phyloP scores from a whole-genome alignment of 2,329 filamentous ascomycete species.

The Claviceps lovelessii region DNA sequence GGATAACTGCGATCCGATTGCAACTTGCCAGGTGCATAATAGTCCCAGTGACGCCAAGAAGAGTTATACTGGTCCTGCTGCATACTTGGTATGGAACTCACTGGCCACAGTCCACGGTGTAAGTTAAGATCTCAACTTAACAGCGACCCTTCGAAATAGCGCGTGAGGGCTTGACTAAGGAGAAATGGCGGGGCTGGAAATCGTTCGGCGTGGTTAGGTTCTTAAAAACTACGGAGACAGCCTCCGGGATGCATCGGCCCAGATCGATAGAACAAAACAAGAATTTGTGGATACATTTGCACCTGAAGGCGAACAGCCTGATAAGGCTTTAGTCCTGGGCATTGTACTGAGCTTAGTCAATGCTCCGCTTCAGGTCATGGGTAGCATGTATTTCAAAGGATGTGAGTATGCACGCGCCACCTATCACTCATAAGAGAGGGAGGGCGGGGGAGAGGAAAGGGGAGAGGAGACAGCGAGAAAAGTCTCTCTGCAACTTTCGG shows the following conservation, averaged over 20 bases:
- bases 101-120: neutral
- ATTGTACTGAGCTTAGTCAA: neutral
- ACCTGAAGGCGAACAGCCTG: neutral
- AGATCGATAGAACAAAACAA: neutral
- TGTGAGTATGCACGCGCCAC: neutral
- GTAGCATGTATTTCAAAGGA: neutral
- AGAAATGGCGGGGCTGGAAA: neutral
- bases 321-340: neutral
- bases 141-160: neutral
- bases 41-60: neutral
- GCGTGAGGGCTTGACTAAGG: neutral
- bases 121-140: neutral
- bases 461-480: too few relatives aligned
- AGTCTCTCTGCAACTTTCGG: too few relatives aligned
- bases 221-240: neutral
- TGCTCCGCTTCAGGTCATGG: neutral
- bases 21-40: neutral
- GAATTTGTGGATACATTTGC: neutral
- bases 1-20: neutral
- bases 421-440: too few relatives aligned
- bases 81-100: neutral
- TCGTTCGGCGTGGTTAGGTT: neutral
- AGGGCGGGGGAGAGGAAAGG: too few relatives aligned
- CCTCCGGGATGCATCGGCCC: neutral
- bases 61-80: neutral